Percentiles rank a stretch among this genome's conserved stretches.
These are phyloP conservation scores for Macrophomina phaseolina DNA, from an alignment of 2,329 filamentous ascomycete genomes.

Conservation along the genomic window DNA sequence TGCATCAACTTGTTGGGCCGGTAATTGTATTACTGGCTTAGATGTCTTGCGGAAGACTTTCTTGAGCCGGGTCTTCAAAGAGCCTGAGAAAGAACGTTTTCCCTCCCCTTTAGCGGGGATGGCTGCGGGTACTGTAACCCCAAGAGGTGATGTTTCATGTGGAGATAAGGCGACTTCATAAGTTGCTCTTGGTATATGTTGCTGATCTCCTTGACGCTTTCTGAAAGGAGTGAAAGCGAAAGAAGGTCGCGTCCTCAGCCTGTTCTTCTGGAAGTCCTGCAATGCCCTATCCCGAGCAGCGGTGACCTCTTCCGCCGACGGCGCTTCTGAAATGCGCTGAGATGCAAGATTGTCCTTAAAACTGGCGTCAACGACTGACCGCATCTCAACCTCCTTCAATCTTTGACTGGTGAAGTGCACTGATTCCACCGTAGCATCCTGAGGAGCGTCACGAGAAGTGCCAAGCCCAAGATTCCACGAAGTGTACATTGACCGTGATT, in stretches of 20 bases:
- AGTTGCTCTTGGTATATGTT: conserved; percentile 27
- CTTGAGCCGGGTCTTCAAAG: conserved; percentile 66
- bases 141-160: not conserved
- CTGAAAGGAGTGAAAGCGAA: conserved; percentile 52
- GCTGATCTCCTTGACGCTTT: conserved; percentile 45
- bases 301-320: conserved; percentile 5
- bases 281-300: conserved; percentile 48
- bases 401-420: not conserved
- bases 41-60: conserved; percentile 58
- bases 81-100: conserved; percentile 68
- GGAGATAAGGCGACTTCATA: not conserved
- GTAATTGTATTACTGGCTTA: conserved; percentile 42
- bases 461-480: conserved; percentile 22
- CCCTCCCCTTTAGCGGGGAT: conserved; percentile 31
- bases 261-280: conserved; percentile 47
- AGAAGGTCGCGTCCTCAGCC: conserved; percentile 50
- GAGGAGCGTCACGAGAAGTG: not conserved
- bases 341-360: conserved; percentile 27
- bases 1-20: conserved; percentile 61
- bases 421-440: not conserved
- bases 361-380: not conserved
- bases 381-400: not conserved
- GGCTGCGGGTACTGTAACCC: not conserved
- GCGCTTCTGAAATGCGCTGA: not conserved
- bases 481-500: conserved; percentile 26